Percentiles rank a stretch among this genome's conserved stretches.
Evolutionary conservation across 78 protist genomes (phyloP).

Genomic region (Dictyostelium capitatum): DNA sequence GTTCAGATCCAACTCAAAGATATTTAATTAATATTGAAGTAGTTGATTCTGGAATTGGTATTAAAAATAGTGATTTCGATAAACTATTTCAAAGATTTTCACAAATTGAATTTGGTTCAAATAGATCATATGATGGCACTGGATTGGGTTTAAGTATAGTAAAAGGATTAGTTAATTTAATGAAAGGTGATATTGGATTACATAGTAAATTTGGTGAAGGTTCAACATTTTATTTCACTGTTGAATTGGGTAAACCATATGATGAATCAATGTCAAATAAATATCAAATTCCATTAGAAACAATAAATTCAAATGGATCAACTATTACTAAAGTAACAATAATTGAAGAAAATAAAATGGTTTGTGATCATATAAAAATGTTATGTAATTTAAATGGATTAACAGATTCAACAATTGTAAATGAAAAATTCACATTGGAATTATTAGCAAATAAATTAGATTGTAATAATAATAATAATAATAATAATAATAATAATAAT

Average conservation of each 20-base stretch:
- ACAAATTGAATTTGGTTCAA: conserved; percentile 48
- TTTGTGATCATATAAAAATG: conserved; percentile 8
- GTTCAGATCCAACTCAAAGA: neutral
- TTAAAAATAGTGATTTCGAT: conserved; percentile 36
- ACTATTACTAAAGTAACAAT: neutral
- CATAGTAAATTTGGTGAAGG: conserved; percentile 55
- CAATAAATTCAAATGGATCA: neutral
- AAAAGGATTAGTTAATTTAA: conserved; percentile 24
- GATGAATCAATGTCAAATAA: conserved; percentile 22
- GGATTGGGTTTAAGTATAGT: conserved; percentile 62
- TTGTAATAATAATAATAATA: neutral
- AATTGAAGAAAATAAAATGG: conserved; percentile 37
- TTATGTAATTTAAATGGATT: conserved; percentile 9
- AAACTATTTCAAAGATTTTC: conserved; percentile 73
- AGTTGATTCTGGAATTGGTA: conserved; percentile 59
- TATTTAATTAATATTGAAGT: conserved; percentile 23
- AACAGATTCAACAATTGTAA: neutral
- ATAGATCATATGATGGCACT: conserved; percentile 61
- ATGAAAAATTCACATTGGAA: neutral
- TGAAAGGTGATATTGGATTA: conserved; percentile 42
- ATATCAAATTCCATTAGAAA: neutral
- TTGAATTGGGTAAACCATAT: conserved; percentile 27
- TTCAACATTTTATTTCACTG: conserved; percentile 25
- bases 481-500: neutral
- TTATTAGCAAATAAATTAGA: neutral